Evolutionary conservation across 108 stramenopile genomes (phyloP).

Genomic region (Cafeteria roenbergensis): DNA sequence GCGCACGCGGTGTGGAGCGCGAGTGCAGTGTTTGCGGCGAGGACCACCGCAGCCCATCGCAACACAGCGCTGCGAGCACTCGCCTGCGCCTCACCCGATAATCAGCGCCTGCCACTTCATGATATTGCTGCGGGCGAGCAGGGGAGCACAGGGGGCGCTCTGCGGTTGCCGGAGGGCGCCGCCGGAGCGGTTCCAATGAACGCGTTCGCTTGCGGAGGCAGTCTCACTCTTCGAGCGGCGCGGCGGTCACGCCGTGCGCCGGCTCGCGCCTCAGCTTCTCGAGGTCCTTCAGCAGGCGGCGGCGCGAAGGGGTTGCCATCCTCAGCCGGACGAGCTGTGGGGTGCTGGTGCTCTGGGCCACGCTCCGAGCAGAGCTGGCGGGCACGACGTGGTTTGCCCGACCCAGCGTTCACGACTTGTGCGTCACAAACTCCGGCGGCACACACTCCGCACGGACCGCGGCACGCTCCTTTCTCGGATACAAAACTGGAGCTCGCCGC

Average conservation of each 20-base stretch:
- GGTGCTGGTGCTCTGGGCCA: no score
- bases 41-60: slow-evolving; percentile 74
- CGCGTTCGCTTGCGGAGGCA: no score
- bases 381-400: no score
- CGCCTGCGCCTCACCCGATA: background rate
- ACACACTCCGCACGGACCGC: no score
- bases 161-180: background rate
- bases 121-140: slow-evolving; percentile 50
- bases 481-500: no score
- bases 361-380: no score
- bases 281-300: slow-evolving; percentile 89
- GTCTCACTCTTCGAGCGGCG: slow-evolving; percentile 80
- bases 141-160: background rate
- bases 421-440: no score
- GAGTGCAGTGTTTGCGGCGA: slow-evolving; percentile 39
- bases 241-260: slow-evolving; percentile 88
- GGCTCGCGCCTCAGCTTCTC: slow-evolving; percentile 93
- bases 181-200: background rate
- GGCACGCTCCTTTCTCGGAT: no score
- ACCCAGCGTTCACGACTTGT: no score
- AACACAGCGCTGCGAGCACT: background rate
- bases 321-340: background rate
- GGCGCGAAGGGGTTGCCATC: slow-evolving; percentile 88
- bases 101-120: slow-evolving; percentile 54
- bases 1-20: background rate